These are phyloP conservation scores for Paecilomyces fulvus DNA, from an alignment of 2,329 filamentous ascomycete species.

Conservation along the genomic window DNA sequence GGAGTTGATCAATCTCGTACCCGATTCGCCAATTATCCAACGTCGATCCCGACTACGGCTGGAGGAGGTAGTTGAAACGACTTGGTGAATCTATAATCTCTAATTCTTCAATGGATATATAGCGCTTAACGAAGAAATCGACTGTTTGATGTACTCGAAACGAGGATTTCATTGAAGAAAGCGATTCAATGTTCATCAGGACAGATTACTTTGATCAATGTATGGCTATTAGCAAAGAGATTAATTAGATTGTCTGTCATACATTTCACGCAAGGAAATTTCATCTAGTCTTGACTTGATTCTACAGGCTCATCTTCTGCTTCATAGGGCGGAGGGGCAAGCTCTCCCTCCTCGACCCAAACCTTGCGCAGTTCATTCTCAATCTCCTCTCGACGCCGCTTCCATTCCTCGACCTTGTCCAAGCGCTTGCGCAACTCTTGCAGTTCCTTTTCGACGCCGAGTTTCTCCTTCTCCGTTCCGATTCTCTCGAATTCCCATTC, in stretches of 20 bases:
- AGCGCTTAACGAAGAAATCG: too few species aligned
- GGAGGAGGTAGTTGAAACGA: not conserved
- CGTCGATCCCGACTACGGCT: not conserved
- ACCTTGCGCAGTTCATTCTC: conserved; percentile 67
- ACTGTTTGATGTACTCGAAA: too few species aligned
- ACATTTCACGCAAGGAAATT: not conserved
- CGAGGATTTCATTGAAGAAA: too few species aligned
- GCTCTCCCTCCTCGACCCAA: conserved; percentile 43
- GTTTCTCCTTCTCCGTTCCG: conserved; percentile 86
- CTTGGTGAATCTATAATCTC: too few species aligned
- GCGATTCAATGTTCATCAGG: not conserved
- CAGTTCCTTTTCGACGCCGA: conserved; percentile 84
- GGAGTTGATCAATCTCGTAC: not conserved
- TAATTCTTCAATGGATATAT: too few species aligned
- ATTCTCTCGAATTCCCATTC: conserved; percentile 92
- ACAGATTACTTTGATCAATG: not conserved
- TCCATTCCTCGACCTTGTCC: conserved; percentile 75
- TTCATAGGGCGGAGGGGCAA: conserved; percentile 29
- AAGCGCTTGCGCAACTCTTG: conserved; percentile 73
- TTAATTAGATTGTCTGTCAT: not conserved
- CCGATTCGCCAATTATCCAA: not conserved
- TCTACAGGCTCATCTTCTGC: conserved; percentile 11
- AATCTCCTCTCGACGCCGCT: conserved; percentile 67
- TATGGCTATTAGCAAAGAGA: not conserved
- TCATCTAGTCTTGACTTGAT: conserved; percentile 1